Base-by-base conservation (phyloP, 2,329 filamentous ascomycete species). In the Aspergillus transmontanensis region DNA sequence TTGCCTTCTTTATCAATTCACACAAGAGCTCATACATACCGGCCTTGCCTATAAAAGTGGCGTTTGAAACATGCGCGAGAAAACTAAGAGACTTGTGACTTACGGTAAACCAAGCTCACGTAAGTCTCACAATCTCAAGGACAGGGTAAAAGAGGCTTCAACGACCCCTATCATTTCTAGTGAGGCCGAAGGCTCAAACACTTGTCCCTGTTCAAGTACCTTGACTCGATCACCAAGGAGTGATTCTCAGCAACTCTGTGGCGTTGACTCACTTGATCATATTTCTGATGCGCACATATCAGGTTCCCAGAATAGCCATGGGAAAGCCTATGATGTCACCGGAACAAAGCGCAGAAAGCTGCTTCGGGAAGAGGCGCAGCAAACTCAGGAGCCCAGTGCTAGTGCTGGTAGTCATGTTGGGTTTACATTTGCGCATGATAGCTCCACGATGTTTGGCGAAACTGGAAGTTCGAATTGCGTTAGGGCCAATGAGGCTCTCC, bases 71-170 rank as follows among this genome's bases (percentile, higher is more conserved):
- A 62, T 60, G 60, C 57, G 46, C 11, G 63, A 56, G 53, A 64
- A 65, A 59, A 67, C 69, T 65, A 77, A 75, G 57, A 76, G 73
- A 61, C 64, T 69, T 57, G 73, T 75, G 56, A 80, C 78, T 11
- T 81, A 81, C 65, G 77, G 79, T 60, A 78, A 76, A 65, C 63
- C 69, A 46, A 61, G 32, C 3, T 55, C 30, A 14, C 2, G 16
- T 26, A 39, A 55, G 21, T 21, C 32, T 16, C 51, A 26, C 21
- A 55, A 34, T 39, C 32, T 2, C 32, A 55, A 55, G 7, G 26
- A 55, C 14, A 16, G 30, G 23, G 51, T 23, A 39, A 21, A 39
- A 14, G 21, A 26, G 32, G 5, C 3, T 21, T 16, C 51, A 55
- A 19, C 21, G 5, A 7, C 32, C 4, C n/a, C 36, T 21, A 14